These are phyloP conservation scores for Ormosia semicastrata DNA, from an alignment of 306 rosid genomes.

Conservation along the genomic window DNA sequence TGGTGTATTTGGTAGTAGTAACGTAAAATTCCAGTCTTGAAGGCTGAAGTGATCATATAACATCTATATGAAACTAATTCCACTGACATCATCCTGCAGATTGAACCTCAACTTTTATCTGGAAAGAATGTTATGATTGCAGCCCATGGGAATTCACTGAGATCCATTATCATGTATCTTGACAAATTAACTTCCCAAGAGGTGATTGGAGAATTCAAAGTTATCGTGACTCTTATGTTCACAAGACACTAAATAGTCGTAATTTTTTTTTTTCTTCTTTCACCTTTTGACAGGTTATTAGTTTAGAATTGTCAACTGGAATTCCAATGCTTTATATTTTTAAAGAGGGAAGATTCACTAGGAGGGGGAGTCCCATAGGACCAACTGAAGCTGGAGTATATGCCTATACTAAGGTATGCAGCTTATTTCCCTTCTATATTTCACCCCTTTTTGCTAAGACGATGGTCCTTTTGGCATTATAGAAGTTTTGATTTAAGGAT, in stretches of 20 bases:
- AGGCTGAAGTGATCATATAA: constrained; percentile 4
- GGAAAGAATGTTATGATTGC: constrained; percentile 98
- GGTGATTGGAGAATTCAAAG: constrained; percentile 46
- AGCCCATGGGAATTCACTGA: constrained; percentile 97
- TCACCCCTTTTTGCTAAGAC: background rate
- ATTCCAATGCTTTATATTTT: constrained; percentile 97
- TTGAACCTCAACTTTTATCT: constrained; percentile 82
- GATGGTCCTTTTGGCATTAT: background rate
- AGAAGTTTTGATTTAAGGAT: constrained; percentile 14
- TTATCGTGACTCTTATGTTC: background rate
- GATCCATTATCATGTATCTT: constrained; percentile 98
- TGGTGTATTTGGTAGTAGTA: background rate
- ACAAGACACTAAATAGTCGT: background rate
- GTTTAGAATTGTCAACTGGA: constrained; percentile 94
- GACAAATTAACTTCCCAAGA: constrained; percentile 96
- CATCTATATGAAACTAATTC: constrained; percentile 33
- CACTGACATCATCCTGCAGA: constrained; percentile 49
- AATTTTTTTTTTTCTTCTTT: background rate
- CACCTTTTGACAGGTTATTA: constrained; percentile 68
- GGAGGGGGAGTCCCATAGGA: constrained; percentile 93
- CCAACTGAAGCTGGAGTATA: constrained; percentile 97
- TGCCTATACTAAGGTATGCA: constrained; percentile 81
- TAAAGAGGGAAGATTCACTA: constrained; percentile 84
- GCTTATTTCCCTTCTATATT: background rate
- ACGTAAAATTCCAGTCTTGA: background rate